Base-by-base conservation (phyloP, 2,329 filamentous ascomycete species). In the Cladophialophora carrionii region DNA sequence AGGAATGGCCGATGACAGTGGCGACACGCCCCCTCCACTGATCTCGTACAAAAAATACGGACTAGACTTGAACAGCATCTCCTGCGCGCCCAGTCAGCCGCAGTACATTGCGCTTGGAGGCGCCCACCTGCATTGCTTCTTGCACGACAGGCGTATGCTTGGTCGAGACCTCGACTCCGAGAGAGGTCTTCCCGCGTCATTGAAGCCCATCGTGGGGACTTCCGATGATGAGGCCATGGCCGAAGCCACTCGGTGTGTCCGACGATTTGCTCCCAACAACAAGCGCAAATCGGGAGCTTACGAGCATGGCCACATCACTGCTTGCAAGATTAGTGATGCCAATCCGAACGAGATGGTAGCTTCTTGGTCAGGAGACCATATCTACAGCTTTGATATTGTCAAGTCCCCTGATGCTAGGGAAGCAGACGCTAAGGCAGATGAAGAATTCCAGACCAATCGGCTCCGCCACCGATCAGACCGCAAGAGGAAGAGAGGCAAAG, bases 41-140 rank as follows among this genome's bases (percentile, higher is more conserved):
- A 90, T 90, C 54, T 88, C 86, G 1, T 89, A 89, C 75, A 87
- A 86, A 69, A 80, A 81, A 24, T 87, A 86, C 70, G 79, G 82
- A 51, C 76, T 90, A 22, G 87, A 89, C 68, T 78, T 90, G 32
- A 89, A 89, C 72, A 89, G 85, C 2, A 88, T 90, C 26, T 89
- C 87, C 14, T 89, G 87, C 72, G 88, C 87, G 6, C 80, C 85
- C 3, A 87, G 81, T 57, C 87, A 89, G 71, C 87, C 87, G 12
- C 85, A 90, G 72, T 90, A 90, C 71, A 89, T 90, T 70, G 88
- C 87, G 7, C 77, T 90, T 14, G 87, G 87, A 52, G 87, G 87
- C n/a, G 85, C 85, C 7, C 87, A 89, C 74, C 79, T 88, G 9
- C 86, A 90, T 72, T 88, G 87, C 73, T 89, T 90, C 72, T 79